These are phyloP conservation scores for Blumeria graminis DNA, from an alignment of 2,329 filamentous ascomycete species.

Conservation along the genomic window DNA sequence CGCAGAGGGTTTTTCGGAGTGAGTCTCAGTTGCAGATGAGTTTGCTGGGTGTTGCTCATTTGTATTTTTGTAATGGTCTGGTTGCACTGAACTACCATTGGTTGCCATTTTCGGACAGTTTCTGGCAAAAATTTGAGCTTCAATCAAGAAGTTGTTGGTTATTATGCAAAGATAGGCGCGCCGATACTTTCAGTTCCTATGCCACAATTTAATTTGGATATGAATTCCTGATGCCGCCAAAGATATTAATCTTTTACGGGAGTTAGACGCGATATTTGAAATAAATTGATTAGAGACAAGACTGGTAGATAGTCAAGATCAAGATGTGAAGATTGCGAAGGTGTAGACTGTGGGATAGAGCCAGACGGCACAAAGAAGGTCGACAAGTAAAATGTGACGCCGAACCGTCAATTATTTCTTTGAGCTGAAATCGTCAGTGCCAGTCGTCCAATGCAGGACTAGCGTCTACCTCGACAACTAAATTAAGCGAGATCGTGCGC, in stretches of 20 bases:
- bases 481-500: background rate
- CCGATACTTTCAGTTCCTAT: no score
- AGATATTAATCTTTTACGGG: background rate
- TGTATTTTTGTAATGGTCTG: slow-evolving; percentile 15
- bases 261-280: background rate
- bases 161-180: background rate
- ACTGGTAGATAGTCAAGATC: background rate
- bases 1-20: slow-evolving; percentile 16
- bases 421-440: slow-evolving; percentile 7
- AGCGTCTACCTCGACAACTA: background rate
- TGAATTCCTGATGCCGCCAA: background rate
- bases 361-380: background rate
- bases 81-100: slow-evolving; percentile 16
- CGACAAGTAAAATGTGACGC: background rate
- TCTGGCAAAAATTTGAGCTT: background rate
- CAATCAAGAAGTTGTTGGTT: background rate
- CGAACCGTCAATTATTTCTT: background rate
- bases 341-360: background rate
- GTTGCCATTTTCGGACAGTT: slow-evolving; percentile 11
- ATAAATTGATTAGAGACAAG: background rate
- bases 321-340: background rate
- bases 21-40: slow-evolving; percentile 11
- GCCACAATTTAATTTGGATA: background rate
- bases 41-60: slow-evolving; percentile 15
- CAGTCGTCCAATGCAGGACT: background rate